phyloP scores from a whole-genome alignment of 768 basidiomycete genomes.

The Postia placenta region DNA sequence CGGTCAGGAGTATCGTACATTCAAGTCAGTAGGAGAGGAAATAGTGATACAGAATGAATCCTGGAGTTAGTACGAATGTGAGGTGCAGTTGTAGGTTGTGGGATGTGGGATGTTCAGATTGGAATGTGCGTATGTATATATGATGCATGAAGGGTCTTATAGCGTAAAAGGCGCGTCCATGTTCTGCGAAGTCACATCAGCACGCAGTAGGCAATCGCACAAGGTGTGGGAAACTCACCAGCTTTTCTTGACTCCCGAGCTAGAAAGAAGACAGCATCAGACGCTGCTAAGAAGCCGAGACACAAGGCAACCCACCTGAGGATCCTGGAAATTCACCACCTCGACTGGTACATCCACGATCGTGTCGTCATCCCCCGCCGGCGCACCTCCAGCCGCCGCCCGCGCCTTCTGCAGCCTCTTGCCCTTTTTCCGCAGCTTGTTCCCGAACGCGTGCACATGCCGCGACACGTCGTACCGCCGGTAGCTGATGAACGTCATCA shows the following conservation, averaged over 20 bases:
- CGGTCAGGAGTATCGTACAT: too few species aligned
- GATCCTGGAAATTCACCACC: background rate
- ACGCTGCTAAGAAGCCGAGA: background rate
- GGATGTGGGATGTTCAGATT: too few species aligned
- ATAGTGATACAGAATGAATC: too few species aligned
- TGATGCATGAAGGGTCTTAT: background rate
- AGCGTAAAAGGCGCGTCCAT: constrained; percentile 2
- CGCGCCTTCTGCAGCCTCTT: background rate
- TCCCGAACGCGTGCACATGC: background rate
- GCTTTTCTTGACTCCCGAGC: constrained; percentile 4
- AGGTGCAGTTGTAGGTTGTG: too few species aligned
- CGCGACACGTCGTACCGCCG: background rate
- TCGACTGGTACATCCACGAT: background rate
- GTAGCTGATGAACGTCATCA: background rate
- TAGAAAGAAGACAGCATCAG: background rate
- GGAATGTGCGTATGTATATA: too few species aligned
- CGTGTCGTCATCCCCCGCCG: background rate
- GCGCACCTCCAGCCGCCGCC: background rate
- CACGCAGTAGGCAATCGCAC: background rate
- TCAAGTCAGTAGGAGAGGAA: too few species aligned
- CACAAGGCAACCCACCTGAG: background rate
- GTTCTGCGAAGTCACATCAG: background rate
- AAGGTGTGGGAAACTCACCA: constrained; percentile 1
- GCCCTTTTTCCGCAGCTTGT: background rate
- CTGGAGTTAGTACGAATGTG: too few species aligned